These are phyloP conservation scores for Candida tetrigidarum DNA, from an alignment of 1,139 yeast species.

Conservation along the genomic window DNA sequence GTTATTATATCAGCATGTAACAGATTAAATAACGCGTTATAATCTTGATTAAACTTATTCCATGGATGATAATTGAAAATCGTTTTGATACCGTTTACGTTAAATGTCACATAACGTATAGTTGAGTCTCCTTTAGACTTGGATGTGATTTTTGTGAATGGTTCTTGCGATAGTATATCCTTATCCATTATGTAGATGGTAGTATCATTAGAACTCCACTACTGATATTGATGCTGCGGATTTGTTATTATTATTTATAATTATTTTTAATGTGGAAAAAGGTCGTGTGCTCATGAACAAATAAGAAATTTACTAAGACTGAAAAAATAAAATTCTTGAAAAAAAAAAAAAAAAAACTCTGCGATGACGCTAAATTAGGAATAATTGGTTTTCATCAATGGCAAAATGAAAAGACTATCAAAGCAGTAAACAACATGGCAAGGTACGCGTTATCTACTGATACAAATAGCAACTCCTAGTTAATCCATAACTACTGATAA, in stretches of 20 bases:
- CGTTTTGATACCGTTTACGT: constrained; percentile 85
- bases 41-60: constrained; percentile 54
- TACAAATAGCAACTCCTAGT: too few species aligned
- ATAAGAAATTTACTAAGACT: background rate
- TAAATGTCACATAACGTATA: constrained; percentile 68
- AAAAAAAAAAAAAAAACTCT: background rate
- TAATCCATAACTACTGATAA: too few species aligned
- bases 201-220: too few species aligned
- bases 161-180: constrained; percentile 15
- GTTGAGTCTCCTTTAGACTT: constrained; percentile 13
- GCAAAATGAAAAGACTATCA: too few species aligned
- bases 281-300: background rate
- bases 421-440: too few species aligned
- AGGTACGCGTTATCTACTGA: too few species aligned
- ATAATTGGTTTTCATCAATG: background rate
- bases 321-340: background rate
- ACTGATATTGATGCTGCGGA: background rate
- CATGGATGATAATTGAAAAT: constrained; percentile 84
- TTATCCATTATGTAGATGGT: constrained; percentile 6
- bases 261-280: too few species aligned
- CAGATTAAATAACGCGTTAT: constrained; percentile 52
- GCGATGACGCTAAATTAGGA: background rate
- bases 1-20: constrained; percentile 79
- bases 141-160: constrained; percentile 16
- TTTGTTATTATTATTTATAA: background rate